Evolutionary conservation across 331 rosid species (phyloP).

Genomic region (Phaseolus coccineus): DNA sequence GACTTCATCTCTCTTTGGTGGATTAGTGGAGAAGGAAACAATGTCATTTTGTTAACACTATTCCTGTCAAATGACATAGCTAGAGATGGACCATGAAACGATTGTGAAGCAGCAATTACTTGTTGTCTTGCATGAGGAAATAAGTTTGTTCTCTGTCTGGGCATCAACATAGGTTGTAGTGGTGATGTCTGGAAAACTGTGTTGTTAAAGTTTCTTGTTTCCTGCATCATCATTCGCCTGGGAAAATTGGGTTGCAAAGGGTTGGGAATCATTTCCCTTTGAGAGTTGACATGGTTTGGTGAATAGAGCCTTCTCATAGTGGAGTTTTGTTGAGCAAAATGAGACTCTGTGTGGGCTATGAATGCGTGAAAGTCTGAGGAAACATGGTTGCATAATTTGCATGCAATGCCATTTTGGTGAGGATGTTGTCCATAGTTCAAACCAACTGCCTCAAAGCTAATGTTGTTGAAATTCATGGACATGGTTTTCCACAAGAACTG

Average conservation of each 20-base stretch:
- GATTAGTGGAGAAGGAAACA: neutral
- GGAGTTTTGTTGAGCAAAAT: neutral
- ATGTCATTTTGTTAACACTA: neutral
- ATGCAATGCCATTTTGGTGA: neutral
- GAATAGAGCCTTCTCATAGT: neutral
- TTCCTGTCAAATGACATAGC: neutral
- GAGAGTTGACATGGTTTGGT: neutral
- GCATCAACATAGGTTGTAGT: neutral
- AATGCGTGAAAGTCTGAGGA: neutral
- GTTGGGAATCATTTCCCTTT: neutral
- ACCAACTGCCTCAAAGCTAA: neutral
- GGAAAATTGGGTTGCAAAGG: neutral
- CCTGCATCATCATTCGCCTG: neutral
- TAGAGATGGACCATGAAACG: neutral
- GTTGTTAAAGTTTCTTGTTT: neutral
- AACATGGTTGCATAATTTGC: slow-evolving; percentile 12
- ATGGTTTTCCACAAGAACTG: neutral
- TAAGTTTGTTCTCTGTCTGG: neutral
- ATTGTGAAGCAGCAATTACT: neutral
- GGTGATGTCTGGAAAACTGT: neutral
- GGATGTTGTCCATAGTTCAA: neutral
- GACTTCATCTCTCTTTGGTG: neutral
- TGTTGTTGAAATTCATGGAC: neutral
- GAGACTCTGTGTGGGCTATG: slow-evolving; percentile 25
- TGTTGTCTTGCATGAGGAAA: neutral